Base-by-base conservation (phyloP, 208 protist species). In the Acanthamoeba divionensis region DNA sequence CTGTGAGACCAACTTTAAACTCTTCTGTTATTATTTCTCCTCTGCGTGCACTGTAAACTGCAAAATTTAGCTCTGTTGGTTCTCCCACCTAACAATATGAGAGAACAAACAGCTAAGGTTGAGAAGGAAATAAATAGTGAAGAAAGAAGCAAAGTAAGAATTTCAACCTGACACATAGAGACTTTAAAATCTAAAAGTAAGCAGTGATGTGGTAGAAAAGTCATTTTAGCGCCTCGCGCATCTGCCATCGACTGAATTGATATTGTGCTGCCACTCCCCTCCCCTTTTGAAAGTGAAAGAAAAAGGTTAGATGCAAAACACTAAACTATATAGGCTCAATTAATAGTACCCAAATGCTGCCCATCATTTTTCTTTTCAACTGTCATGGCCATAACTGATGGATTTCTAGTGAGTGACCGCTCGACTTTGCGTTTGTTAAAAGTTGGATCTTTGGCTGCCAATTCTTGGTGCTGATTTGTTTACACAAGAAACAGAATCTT, bases 1-100 rank as follows among this genome's bases (percentile, higher is more conserved):
- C 80, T 2, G 80, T 89, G 80, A 89, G 80, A 50, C 55, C 55
- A 38, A 89, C 80, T 50, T 73, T 89, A 50, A 89, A 89, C 26
- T 89, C 80, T 24, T 89, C 80, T 15, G 80, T 89, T 33, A 89
- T n/a, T n/a, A 44, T 52, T 45, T 89, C 45, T 15, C 62, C 62
- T 15, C 44, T 89, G 18, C 60, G 52, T 6, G 62, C 62, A n/a
- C 62, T 73, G 80, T 89, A 89, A 57, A 89, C 44, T 24, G 80
- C 67, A 50, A 89, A 89, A 47, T 57, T 75, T 9, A 89, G 60
- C 13, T 89, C 80, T 8, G 80, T 89, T 21, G 80, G 80, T 29
- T 89, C 80, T 41, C 80, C 80, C 18, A 89, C 80, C 80, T 71
- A 36, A 5, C 63, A 36, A 29, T 71, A 8, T 21, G 2, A 5